phyloP scores from a whole-genome alignment of 2,329 filamentous ascomycete genomes.

The Leptographium flavum region DNA sequence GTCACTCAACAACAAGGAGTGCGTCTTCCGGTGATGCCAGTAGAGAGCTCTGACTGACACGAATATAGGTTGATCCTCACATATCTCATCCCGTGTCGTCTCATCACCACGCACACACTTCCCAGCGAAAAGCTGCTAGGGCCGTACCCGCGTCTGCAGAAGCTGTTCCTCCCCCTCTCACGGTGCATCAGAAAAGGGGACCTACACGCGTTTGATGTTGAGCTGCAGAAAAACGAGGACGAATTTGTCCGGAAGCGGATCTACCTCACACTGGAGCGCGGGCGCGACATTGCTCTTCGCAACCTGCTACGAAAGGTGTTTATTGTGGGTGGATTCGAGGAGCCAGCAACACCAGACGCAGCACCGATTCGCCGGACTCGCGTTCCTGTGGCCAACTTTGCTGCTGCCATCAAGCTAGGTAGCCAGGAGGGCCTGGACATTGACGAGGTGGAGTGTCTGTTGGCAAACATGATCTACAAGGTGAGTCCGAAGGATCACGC shows the following conservation, averaged over 20 bases:
- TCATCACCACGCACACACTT: constrained; percentile 76
- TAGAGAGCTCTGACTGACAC: no score
- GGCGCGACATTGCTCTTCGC: constrained; percentile 78
- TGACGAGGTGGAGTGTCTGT: constrained; percentile 88
- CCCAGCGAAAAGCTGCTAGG: constrained; percentile 58
- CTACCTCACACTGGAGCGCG: constrained; percentile 85
- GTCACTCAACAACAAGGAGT: constrained; percentile 69
- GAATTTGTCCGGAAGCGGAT: constrained; percentile 88
- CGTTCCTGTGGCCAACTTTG: constrained; percentile 72
- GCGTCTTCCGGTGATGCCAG: constrained; percentile 18
- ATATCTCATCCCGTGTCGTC: constrained; percentile 85
- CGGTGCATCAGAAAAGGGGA: constrained; percentile 71
- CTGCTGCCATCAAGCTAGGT: constrained; percentile 65
- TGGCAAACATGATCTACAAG: constrained; percentile 98
- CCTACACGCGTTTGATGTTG: constrained; percentile 69
- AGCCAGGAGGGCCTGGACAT: constrained; percentile 56
- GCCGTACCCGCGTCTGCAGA: constrained; percentile 61
- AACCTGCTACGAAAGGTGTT: constrained; percentile 91
- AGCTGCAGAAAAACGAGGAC: constrained; percentile 69
- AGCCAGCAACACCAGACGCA: constrained; percentile 53
- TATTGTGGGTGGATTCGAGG: constrained; percentile 67
- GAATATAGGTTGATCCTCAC: constrained; percentile 86
- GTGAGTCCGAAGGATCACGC: constrained; percentile 29
- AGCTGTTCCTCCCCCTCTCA: constrained; percentile 64
- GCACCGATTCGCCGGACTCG: constrained; percentile 56